Evolutionary conservation across 1,139 yeast species (phyloP), one percentile per base, ranked within the genome.

Genomic region (Sugiyamaella pinicola): DNA sequence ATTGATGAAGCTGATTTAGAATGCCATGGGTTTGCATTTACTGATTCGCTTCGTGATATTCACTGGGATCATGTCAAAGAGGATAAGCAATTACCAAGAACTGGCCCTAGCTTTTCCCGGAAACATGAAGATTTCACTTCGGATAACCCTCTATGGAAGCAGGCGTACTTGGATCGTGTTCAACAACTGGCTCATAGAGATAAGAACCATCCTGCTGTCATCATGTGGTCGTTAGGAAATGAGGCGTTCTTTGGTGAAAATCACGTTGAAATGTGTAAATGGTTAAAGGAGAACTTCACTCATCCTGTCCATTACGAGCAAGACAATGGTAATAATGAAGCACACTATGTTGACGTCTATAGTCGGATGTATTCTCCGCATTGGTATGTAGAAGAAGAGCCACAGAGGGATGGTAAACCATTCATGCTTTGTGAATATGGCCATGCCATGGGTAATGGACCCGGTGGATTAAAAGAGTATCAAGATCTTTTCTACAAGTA

Each of bases 391-490:
- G 61, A 64, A 34, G 58, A 56, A n/a, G 62, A 60, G 49, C 67
- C 64, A 5, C 52, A 55, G 40, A 49, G 48, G 10, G 62, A 57
- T 24, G 60, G 57, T 10, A 68, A 67, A 52, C 74, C 75, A 4
- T 61, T 68, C 26, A 63, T 71, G 21, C 56, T 71, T 37, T 71
- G 74, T 55, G 75, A 71, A 56, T 71, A 68, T 57, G 73, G 61
- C 12, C 75, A 71, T 53, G 72, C 74, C 4, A 71, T 71, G 75
- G 75, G 75, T 6, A 71, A 71, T 53, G 73, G 74, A 1, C 74
- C 74, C 1, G 75, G 75, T 1, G 64, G 64, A 6, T 41, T 71
- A 37, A 61, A 63, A 34, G 73, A 71, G 47, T 71, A 71, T 48
- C 66, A 64, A 52, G 71, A 69, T 9, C 53, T 68, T 22, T 69